Base-by-base conservation (phyloP, 2,329 filamentous ascomycete species). In the Colletotrichum trifolii region DNA sequence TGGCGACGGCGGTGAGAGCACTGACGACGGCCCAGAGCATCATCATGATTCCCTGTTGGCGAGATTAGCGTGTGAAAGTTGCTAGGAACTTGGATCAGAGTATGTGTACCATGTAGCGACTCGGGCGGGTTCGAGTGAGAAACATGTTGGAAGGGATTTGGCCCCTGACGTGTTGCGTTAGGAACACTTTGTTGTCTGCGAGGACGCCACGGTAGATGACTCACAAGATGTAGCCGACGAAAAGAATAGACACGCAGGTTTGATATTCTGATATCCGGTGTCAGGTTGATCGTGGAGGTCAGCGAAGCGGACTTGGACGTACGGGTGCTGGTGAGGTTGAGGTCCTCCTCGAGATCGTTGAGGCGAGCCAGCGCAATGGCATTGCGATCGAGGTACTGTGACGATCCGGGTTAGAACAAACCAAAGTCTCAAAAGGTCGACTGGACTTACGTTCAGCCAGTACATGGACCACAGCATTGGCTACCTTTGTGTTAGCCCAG, bases 211-310 rank as follows among this genome's bases (percentile, higher is more conserved):
- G 5, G 0, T 2, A 13, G 8, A 3, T 2, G 3, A 42, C 58
- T 43, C 48, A 63, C 63, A 72, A 40, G 5, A 72, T 69, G 39
- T 72, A 72, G 12, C 70, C 74, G 13, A 75, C 73, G 34, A 76
- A 77, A 0, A 77, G 71, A 39, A 77, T 74, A 0, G 75, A 77
- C 15, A 77, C 74, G 42, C 74, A 76, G 0, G 74, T 76, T 56
- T 77, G 74, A 45, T 77, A 77, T 60, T 77, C 72, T 2, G 61
- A 5, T 25, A 25, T 25, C 2, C 64, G 7, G 6, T 8, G 7
- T 2, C 2, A 8, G 2, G 3, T 8, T 12, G 6, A 60, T 38
- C 42, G 55, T 12, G 2, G 11, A 8, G 1, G 8, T 36, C 10
- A 6, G 12, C 4, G 2, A 8, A 5, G 8, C 17, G 9, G 8